Evolutionary conservation across 2,329 filamentous ascomycete genomes (phyloP).

Genomic region (Colletotrichum sp.): DNA sequence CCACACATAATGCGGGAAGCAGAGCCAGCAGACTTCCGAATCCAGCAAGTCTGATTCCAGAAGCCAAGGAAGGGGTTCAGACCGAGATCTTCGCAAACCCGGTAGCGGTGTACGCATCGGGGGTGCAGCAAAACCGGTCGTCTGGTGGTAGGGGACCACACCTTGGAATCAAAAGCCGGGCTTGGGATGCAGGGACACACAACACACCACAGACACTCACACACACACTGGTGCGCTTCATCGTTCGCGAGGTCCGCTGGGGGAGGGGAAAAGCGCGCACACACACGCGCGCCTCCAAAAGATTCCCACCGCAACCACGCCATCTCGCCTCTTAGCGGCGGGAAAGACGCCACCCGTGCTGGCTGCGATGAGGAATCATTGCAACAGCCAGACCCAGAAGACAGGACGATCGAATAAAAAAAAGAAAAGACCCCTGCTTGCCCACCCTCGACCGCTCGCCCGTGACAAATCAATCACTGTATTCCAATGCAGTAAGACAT

Average conservation of each 20-base stretch:
- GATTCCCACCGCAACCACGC: neutral
- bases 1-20: neutral
- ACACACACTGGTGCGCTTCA: neutral
- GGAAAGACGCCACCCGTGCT: slow-evolving; percentile 1
- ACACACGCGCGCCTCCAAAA: neutral
- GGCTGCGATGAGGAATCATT: slow-evolving; percentile 14
- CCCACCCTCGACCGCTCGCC: neutral
- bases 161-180: slow-evolving; percentile 1
- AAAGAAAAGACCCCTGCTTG: neutral
- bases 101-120: slow-evolving; percentile 6
- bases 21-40: neutral
- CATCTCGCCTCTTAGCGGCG: slow-evolving; percentile 3
- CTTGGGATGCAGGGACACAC: neutral
- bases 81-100: neutral
- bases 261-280: neutral
- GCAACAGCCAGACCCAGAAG: neutral
- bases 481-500: neutral
- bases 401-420: neutral
- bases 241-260: neutral
- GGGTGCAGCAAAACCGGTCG: neutral
- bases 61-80: neutral
- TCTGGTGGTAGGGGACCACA: neutral
- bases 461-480: neutral
- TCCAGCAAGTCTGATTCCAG: slow-evolving; percentile 6
- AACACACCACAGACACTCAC: neutral